phyloP scores from a whole-genome alignment of 2,329 filamentous ascomycete genomes.

The Pseudogymnoascus sp. region DNA sequence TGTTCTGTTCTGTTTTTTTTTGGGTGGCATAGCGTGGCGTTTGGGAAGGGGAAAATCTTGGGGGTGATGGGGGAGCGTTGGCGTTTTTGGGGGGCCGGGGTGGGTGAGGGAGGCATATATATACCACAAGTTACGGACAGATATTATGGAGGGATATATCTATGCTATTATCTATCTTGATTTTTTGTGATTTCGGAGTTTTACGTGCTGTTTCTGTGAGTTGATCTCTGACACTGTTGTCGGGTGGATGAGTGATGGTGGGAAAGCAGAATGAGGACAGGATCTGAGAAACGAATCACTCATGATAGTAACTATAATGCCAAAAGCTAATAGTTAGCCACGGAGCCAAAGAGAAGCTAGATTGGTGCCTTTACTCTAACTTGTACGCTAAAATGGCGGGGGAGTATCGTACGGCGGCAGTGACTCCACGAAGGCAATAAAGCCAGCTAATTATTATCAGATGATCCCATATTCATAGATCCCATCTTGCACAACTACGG shows the following conservation, averaged over 20 bases:
- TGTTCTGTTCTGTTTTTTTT: background rate
- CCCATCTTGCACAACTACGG: background rate
- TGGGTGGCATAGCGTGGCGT: constrained; percentile 1
- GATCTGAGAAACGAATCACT: background rate
- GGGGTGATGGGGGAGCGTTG: background rate
- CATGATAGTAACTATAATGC: background rate
- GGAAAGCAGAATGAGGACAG: background rate
- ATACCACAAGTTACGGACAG: background rate
- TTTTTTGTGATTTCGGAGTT: background rate
- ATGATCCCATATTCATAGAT: background rate
- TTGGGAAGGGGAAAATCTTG: background rate
- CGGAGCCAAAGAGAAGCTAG: background rate
- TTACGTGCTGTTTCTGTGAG: background rate
- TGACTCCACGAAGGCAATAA: background rate
- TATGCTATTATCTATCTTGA: background rate
- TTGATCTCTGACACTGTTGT: too few relatives aligned
- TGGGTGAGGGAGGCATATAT: background rate
- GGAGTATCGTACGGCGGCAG: background rate
- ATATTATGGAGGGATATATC: background rate
- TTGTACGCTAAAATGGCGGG: background rate
- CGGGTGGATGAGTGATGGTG: too few relatives aligned
- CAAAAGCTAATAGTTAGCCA: background rate
- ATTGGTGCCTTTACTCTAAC: background rate
- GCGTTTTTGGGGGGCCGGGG: background rate
- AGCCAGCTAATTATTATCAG: background rate